Percentiles rank a stretch among this genome's conserved stretches.
Conservation (phyloP, 306 rosid genomes). For the Quercus robur region DNA sequence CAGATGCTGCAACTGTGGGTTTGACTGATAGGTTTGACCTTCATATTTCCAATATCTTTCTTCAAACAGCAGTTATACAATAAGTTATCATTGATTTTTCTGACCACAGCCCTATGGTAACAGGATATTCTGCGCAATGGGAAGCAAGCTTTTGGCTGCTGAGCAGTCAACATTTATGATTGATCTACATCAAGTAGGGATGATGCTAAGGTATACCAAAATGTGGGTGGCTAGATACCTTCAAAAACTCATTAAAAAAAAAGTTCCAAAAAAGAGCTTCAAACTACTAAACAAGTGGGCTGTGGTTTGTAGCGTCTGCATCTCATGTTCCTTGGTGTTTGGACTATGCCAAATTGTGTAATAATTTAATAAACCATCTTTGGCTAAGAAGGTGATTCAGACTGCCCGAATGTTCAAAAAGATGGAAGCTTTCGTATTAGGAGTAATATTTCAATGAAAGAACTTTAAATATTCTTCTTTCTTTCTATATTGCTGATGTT, state of each 20-base stretch:
- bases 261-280: not conserved
- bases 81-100: constrained; percentile 1
- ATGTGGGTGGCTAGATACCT: not conserved
- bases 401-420: not conserved
- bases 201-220: constrained; percentile 81
- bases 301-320: constrained; percentile 1
- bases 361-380: constrained; percentile 1
- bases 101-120: constrained; percentile 13
- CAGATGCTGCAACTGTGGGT: constrained; percentile 96
- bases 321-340: constrained; percentile 12
- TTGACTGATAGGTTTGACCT: constrained; percentile 81
- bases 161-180: constrained; percentile 94
- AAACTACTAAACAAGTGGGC: constrained; percentile 1
- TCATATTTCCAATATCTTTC: constrained; percentile 23
- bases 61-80: constrained; percentile 6
- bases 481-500: not conserved
- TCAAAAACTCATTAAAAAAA: too few species aligned
- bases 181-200: constrained; percentile 94
- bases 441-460: constrained; percentile 3
- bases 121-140: constrained; percentile 95
- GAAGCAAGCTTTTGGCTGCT: constrained; percentile 88
- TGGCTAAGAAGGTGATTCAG: not conserved
- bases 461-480: not conserved
- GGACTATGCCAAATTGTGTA: not conserved
- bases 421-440: constrained; percentile 6